phyloP scores from a whole-genome alignment of 1,284 basidiomycete species.

The Serendipita sp. region DNA sequence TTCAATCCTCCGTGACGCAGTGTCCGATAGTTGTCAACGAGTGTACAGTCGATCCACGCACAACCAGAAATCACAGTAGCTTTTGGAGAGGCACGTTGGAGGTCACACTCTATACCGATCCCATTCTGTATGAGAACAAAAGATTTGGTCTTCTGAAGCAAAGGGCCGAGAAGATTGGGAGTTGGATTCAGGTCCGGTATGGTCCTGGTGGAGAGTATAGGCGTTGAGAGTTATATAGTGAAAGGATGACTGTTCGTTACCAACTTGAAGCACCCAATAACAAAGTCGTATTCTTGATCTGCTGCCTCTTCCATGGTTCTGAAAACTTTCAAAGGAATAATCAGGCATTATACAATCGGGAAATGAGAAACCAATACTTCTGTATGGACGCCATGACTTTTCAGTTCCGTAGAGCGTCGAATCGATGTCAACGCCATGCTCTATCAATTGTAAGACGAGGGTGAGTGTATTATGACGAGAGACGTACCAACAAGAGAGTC shows the following conservation, averaged over 20 bases:
- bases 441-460: constrained; percentile 14
- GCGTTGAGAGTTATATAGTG: neutral
- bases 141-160: constrained; percentile 17
- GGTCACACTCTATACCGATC: constrained; percentile 26
- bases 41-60: constrained; percentile 28
- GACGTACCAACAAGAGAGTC: constrained; percentile 18
- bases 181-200: constrained; percentile 24
- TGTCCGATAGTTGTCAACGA: constrained; percentile 20
- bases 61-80: constrained; percentile 24
- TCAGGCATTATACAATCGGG: neutral
- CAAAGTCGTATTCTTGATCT: constrained; percentile 22
- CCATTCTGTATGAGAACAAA: constrained; percentile 29
- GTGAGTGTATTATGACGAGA: neutral
- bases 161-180: constrained; percentile 20
- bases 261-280: constrained; percentile 24
- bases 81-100: constrained; percentile 20
- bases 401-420: constrained; percentile 21
- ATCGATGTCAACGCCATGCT: constrained; percentile 21
- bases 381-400: constrained; percentile 22
- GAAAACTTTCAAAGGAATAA: constrained; percentile 17
- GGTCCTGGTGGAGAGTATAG: constrained; percentile 12
- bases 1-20: constrained; percentile 23
- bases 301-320: constrained; percentile 22
- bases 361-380: constrained; percentile 17
- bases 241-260: neutral